Conservation (phyloP, 441 rosid genomes). For the Adansonia gregorii region DNA sequence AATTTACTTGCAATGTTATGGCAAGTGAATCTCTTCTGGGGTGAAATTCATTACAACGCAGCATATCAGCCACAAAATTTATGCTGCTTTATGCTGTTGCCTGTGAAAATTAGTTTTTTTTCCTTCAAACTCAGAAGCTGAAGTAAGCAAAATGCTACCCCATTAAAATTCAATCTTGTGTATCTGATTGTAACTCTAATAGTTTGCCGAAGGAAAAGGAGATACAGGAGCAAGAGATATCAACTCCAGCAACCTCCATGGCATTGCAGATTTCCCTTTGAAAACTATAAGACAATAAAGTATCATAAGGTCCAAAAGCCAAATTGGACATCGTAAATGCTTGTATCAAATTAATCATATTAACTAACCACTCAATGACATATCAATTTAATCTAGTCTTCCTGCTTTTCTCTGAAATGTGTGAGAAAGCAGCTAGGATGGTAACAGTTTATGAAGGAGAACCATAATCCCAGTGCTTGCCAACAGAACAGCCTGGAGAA, state of each 20-base stretch:
- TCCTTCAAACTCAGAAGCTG: not conserved
- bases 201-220: constrained; percentile 19
- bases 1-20: not conserved
- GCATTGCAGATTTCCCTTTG: constrained; percentile 72
- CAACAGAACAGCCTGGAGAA: not conserved
- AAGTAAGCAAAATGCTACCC: not conserved
- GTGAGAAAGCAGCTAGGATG: not conserved
- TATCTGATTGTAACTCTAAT: not conserved
- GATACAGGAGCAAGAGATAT: constrained; percentile 59
- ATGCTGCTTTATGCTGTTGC: not conserved
- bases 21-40: not conserved
- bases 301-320: constrained; percentile 15
- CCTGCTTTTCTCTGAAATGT: not conserved
- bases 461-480: not conserved
- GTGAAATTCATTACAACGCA: not conserved
- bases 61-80: not conserved
- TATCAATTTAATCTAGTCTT: not conserved
- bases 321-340: not conserved
- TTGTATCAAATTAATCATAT: not conserved
- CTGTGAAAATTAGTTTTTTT: constrained; percentile 3
- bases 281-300: constrained; percentile 55
- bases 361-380: not conserved
- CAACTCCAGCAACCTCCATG: constrained; percentile 80
- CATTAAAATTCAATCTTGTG: constrained; percentile 12
- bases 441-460: not conserved